These are phyloP conservation scores for Trametopsis cervina DNA, from an alignment of 768 basidiomycete genomes.

Conservation along the genomic window DNA sequence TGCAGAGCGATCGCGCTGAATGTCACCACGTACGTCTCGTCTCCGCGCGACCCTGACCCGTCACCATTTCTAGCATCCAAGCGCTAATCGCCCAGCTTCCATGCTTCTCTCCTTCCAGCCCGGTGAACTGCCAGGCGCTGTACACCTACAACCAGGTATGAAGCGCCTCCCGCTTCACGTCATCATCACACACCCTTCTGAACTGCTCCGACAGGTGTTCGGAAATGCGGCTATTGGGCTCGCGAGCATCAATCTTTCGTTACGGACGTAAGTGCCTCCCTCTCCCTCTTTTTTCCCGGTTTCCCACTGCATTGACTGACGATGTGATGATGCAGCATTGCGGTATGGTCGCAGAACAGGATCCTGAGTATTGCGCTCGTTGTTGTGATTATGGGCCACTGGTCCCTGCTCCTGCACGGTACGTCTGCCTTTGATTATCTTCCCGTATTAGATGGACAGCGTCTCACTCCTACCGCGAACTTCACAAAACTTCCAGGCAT, in stretches of 20 bases:
- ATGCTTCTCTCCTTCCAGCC: conserved; percentile 21
- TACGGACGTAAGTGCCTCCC: conserved; percentile 32
- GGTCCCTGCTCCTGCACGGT: conserved; percentile 67
- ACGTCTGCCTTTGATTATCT: conserved; percentile 1
- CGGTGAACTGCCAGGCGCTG: conserved; percentile 37
- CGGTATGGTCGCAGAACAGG: conserved; percentile 56
- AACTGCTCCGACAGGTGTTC: conserved; percentile 25
- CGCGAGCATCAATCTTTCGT: conserved; percentile 40
- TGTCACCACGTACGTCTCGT: conserved; percentile 24
- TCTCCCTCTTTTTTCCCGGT: neutral
- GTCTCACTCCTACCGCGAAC: neutral
- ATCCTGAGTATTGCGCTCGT: conserved; percentile 44
- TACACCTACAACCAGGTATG: conserved; percentile 42
- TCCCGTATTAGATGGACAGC: neutral
- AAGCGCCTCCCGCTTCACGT: conserved; percentile 1
- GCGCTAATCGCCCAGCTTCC: neutral
- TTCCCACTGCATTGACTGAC: neutral
- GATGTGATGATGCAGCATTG: conserved; percentile 33
- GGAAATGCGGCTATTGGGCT: conserved; percentile 38
- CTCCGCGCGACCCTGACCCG: no score
- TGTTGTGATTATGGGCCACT: conserved; percentile 59
- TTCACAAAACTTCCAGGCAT: conserved; percentile 36
- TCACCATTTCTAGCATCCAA: neutral
- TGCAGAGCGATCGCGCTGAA: conserved; percentile 31
- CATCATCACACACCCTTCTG: neutral